Evolutionary conservation across 169 alveolate species (phyloP), one percentile per base, ranked within the genome.

Genomic region (Miamiensis avidus): DNA sequence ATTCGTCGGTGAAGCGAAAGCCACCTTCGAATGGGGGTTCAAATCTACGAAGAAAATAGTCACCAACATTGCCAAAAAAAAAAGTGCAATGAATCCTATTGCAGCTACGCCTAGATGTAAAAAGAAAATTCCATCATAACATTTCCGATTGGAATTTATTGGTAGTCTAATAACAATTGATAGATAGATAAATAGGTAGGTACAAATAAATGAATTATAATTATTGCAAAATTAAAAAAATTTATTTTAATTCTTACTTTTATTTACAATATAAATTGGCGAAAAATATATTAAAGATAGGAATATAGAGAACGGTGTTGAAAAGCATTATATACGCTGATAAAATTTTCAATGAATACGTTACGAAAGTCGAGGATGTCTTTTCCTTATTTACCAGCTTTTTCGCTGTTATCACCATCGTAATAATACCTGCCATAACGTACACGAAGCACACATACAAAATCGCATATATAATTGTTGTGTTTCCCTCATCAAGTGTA

Each of bases 1-100:
- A 79, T 49, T 0, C n/a, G n/a, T n/a, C 64, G 86, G 86, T 34
- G 83, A 72, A 0, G 89, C 89, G 49, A 85, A 85, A 26, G 89
- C 86, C 20, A 79, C 33, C 25, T 64, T 33, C 26, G 85, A 78
- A 29, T 69, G 29, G 11, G 79, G 82, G 32, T 85, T 85, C 69
- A 78, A 32, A 27, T 85, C 89, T 30, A 78, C 79, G 29, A 69
- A 85, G 33, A 85, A 31, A 64, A 78, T 64, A 28, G 74, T 73
- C 69, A 85, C 34, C 33, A 78, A 31, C 27, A 32, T 29, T 29
- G 77, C 32, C 32, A 85, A 65, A 33, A 79, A 33, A 32, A 78
- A 34, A 64, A 34, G 74, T 0, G 34, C 29, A 0, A 79, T n/a
- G 25, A 85, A 65, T 34, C 86, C 81, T 15, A 85, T 31, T 29